These are phyloP conservation scores for Lachnellula suecica DNA, from an alignment of 2,329 filamentous ascomycete species.

Conservation along the genomic window DNA sequence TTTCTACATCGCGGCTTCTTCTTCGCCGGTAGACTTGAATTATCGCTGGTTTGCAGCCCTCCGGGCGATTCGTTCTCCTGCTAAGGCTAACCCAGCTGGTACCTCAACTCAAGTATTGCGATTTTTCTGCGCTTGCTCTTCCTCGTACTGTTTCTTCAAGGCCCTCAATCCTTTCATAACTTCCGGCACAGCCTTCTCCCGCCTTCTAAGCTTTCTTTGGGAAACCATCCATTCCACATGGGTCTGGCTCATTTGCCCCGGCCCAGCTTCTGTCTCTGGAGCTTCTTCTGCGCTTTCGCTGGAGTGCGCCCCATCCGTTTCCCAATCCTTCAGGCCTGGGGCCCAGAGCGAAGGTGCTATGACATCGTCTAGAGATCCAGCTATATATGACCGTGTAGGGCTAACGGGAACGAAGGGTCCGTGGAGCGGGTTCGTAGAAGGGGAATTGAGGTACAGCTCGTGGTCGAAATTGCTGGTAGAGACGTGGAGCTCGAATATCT, in stretches of 20 bases:
- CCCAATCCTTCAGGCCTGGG: slow-evolving; percentile 31
- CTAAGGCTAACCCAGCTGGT: no score
- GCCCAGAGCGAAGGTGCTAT: slow-evolving; percentile 19
- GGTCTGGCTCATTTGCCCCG: not conserved
- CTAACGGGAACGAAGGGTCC: slow-evolving; percentile 26
- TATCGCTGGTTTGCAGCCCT: no score
- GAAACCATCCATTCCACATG: slow-evolving; percentile 14
- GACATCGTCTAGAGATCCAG: slow-evolving; percentile 16
- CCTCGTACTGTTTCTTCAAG: slow-evolving; percentile 9
- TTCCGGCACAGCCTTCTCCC: slow-evolving; percentile 1
- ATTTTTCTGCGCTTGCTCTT: not conserved
- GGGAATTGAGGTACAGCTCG: slow-evolving; percentile 15
- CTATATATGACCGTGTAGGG: slow-evolving; percentile 19
- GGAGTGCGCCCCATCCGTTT: slow-evolving; percentile 24
- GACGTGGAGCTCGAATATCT: slow-evolving; percentile 24
- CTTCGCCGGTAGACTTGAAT: no score
- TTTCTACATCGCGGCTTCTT: no score
- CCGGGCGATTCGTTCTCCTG: no score
- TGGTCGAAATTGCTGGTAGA: slow-evolving; percentile 22
- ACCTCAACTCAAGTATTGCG: not conserved
- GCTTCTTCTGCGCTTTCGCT: slow-evolving; percentile 5
- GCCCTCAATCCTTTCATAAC: slow-evolving; percentile 16
- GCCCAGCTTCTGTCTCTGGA: not conserved
- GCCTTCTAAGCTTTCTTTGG: slow-evolving; percentile 6
- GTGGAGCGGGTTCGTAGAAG: slow-evolving; percentile 25